Evolutionary conservation across 495 filamentous ascomycete genomes (phyloP).

Genomic region (Lasiosphaeria hispida): DNA sequence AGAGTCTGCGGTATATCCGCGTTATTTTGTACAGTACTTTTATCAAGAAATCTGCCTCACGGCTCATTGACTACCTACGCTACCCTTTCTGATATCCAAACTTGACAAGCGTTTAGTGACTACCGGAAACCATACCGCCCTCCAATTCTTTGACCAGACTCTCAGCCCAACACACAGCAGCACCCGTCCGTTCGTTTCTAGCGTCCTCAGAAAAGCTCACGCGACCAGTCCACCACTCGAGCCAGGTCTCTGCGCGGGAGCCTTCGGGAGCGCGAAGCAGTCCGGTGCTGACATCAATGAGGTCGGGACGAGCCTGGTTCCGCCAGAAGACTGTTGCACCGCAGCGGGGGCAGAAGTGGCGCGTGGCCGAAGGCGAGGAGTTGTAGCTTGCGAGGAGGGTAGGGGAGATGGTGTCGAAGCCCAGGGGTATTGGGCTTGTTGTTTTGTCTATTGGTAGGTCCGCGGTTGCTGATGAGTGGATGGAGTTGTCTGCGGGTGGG

Average conservation of each 20-base stretch:
- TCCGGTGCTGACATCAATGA: conserved; percentile 68
- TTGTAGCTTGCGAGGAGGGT: conserved; percentile 47
- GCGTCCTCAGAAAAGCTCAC: conserved; percentile 65
- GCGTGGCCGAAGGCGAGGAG: conserved; percentile 52
- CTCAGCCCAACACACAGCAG: conserved; percentile 34
- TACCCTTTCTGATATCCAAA: not conserved
- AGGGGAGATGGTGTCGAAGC: conserved; percentile 43
- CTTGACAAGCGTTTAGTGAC: not conserved
- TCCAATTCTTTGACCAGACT: conserved; percentile 33
- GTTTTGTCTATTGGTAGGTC: not conserved
- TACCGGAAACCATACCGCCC: conserved; percentile 19
- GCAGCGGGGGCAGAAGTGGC: conserved; percentile 64
- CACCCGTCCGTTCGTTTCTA: conserved; percentile 37
- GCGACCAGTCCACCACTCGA: conserved; percentile 57
- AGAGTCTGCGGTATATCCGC: not conserved
- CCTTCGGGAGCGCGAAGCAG: conserved; percentile 53
- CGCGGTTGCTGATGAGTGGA: not conserved
- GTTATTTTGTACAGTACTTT: conserved; percentile 1
- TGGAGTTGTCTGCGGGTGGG: not conserved
- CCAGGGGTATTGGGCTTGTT: conserved; percentile 32
- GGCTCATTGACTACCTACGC: not conserved
- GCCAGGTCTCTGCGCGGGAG: conserved; percentile 55
- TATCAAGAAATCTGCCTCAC: conserved; percentile 1
- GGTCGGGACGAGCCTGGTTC: conserved; percentile 48
- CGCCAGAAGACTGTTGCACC: conserved; percentile 70